Evolutionary conservation across 2,329 filamentous ascomycete genomes (phyloP).

Genomic region (Colletotrichum agaves): DNA sequence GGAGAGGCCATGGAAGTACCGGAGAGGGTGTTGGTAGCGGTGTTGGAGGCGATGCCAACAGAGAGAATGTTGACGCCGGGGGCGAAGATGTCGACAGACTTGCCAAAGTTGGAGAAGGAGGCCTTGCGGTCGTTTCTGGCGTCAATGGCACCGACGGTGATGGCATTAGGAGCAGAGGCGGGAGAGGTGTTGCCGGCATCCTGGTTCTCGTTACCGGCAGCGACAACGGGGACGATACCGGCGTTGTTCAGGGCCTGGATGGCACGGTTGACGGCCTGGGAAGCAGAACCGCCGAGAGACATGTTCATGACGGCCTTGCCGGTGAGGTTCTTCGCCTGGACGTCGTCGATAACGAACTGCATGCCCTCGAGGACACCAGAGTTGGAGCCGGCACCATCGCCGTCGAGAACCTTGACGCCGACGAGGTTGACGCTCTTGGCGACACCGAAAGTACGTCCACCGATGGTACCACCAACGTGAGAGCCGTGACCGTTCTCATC

Average conservation of each 20-base stretch:
- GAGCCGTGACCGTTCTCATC: conserved; percentile 73
- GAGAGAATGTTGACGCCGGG: conserved; percentile 66
- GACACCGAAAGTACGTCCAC: conserved; percentile 69
- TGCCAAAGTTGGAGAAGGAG: conserved; percentile 69
- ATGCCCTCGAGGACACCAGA: conserved; percentile 68
- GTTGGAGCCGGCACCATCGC: conserved; percentile 58
- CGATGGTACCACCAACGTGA: conserved; percentile 72
- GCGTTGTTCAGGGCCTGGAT: conserved; percentile 59
- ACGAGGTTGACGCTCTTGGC: conserved; percentile 67
- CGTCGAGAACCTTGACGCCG: conserved; percentile 71
- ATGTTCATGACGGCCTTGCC: conserved; percentile 72
- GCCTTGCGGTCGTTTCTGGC: conserved; percentile 59
- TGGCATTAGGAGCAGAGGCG: conserved; percentile 64
- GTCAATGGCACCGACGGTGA: conserved; percentile 70
- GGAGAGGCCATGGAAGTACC: conserved; percentile 75
- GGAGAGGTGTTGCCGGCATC: conserved; percentile 64
- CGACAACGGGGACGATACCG: conserved; percentile 68
- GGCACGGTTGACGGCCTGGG: conserved; percentile 64
- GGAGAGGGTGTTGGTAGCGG: conserved; percentile 56
- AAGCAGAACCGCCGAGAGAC: conserved; percentile 65
- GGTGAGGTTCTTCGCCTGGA: conserved; percentile 49
- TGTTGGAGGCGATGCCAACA: conserved; percentile 62
- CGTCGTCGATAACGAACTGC: conserved; percentile 64
- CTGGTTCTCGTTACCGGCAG: conserved; percentile 67
- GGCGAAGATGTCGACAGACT: conserved; percentile 63